A percentile compares a stretch with the other conserved stretches of the same genome.
phyloP scores from a whole-genome alignment of 495 filamentous ascomycete genomes.

The Neurospora sp. region DNA sequence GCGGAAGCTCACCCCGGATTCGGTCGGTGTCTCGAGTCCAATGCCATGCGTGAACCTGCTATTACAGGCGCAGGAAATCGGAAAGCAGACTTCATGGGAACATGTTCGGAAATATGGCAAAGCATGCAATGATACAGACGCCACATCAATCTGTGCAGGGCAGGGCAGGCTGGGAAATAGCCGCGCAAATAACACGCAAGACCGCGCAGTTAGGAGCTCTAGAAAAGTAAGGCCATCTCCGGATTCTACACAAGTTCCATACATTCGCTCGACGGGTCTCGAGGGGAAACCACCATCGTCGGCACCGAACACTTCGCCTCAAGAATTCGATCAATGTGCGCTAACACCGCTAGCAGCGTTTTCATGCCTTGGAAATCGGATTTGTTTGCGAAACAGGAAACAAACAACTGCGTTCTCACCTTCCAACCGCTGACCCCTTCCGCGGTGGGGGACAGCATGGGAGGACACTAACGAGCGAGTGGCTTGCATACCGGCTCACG shows the following conservation, averaged over 20 bases:
- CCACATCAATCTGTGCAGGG: background rate
- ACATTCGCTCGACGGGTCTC: background rate
- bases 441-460: background rate
- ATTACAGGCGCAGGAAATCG: background rate
- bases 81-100: background rate
- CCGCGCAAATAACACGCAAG: background rate
- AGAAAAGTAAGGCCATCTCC: background rate
- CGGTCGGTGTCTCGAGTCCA: background rate
- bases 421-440: background rate
- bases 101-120: background rate
- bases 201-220: background rate
- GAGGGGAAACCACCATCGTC: background rate
- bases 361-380: background rate
- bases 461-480: background rate
- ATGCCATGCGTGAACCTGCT: background rate
- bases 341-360: background rate
- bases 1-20: background rate
- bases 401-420: background rate
- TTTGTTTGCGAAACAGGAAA: background rate
- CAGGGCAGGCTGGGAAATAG: too few relatives aligned
- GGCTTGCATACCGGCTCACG: background rate
- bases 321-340: background rate
- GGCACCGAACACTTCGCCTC: background rate
- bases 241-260: background rate
- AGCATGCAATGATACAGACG: background rate